Evolutionary conservation across 805 yeast species (phyloP).

Genomic region (Ogataea pilisensis): DNA sequence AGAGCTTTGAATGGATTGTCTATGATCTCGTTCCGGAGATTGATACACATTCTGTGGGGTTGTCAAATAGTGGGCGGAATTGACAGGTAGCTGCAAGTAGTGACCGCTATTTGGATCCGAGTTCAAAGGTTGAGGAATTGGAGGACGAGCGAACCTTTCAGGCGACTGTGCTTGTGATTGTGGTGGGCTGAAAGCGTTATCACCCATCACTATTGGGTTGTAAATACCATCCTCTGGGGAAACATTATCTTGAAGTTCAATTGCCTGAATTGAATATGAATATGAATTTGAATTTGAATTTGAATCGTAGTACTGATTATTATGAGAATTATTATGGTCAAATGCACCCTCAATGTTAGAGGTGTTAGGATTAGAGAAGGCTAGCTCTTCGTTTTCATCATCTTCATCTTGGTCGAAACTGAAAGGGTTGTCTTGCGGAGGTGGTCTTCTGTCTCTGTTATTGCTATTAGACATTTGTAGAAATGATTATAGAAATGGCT

Average conservation of each 20-base stretch:
- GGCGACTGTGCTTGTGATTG: not conserved
- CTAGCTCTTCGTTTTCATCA: not conserved
- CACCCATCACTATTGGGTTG: constrained; percentile 1
- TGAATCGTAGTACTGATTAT: not conserved
- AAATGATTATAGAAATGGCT: not conserved
- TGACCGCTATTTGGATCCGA: not conserved
- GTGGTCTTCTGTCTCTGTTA: not conserved
- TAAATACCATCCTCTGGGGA: not conserved
- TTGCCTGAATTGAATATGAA: not conserved
- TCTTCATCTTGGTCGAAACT: constrained; percentile 1
- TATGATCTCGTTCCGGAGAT: not conserved
- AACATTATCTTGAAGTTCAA: not conserved
- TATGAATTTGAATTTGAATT: not conserved
- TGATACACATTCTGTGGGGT: not conserved
- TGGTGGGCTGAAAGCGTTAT: not conserved
- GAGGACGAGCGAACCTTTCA: not conserved
- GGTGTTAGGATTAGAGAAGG: not conserved
- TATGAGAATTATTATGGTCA: no score
- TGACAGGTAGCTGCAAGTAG: not conserved
- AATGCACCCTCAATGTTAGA: no score
- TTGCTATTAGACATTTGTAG: not conserved
- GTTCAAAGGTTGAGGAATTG: not conserved
- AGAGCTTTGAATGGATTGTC: not conserved
- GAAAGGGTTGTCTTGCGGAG: not conserved
- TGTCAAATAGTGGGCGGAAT: not conserved